Evolutionary conservation across 495 filamentous ascomycete genomes (phyloP), one percentile per base, ranked within the genome.

Genomic region (Penicillium longicatenatum): DNA sequence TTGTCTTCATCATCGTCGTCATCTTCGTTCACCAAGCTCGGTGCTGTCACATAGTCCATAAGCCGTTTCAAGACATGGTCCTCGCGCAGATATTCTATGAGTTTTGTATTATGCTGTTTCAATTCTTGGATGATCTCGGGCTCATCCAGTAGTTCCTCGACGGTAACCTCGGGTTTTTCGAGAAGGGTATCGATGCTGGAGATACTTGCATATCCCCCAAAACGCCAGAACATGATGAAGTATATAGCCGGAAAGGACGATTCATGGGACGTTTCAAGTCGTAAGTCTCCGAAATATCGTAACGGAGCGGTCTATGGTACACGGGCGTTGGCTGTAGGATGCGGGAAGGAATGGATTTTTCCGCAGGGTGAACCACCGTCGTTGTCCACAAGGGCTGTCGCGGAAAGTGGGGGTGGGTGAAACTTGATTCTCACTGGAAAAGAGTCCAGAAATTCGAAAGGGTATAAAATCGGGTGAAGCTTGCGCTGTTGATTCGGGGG

Each of bases 191-290:
- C 95, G 73, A 98, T 89, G 63, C 92, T 89, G 66, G 93, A 97
- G 77, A 96, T 87, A 80, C 90, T 96, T 75, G 93, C 90, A 83
- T 98, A 98, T 71, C 92, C 92, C 79, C 95, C 93, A 79, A 97
- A 97, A 74, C 92, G 86, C 93, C 93, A 97, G 74, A 97, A 97
- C 93, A 97, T 97, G 76, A 73, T 91, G 88, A 70, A 72, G 67
- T 80, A 76, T 72, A 70, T 70, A 68, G 71, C 61, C 62, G 62
- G 59, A 63, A 64, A 55, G 65, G 67, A 68, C 64, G 59, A 73
- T 59, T 76, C 77, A 79, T 75, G 71, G 64, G 72, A 75, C 62
- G 57, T 62, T 64, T 67, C 50, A 59, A 61, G 58, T 62, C 54
- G 58, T 57, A 51, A 51, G 58, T 65, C 64, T 68, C 67, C 60